phyloP scores from a whole-genome alignment of 768 basidiomycete species.

The Boletus insuetus region DNA sequence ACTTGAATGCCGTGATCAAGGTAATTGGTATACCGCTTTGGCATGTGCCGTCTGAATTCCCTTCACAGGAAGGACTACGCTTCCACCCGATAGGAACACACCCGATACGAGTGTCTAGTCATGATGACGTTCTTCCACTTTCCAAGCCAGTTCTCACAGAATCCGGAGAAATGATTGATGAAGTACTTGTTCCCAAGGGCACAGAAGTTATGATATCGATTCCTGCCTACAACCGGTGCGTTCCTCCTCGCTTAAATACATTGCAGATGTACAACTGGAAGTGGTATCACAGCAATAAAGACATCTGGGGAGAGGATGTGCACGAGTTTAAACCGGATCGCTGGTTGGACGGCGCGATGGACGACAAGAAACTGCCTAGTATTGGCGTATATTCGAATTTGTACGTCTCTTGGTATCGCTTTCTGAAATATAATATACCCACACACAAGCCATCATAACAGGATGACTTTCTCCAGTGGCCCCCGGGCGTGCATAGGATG shows the following conservation, averaged over 20 bases:
- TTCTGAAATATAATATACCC: neutral
- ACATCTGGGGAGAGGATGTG: slow-evolving; percentile 26
- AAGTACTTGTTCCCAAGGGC: slow-evolving; percentile 50
- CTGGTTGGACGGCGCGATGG: neutral
- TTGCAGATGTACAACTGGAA: neutral
- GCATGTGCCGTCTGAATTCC: slow-evolving; percentile 10
- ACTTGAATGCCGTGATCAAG: slow-evolving; percentile 38
- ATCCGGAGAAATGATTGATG: slow-evolving; percentile 42
- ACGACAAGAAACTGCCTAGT: neutral
- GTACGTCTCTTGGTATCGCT: neutral
- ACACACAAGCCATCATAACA: neutral
- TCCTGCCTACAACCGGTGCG: slow-evolving; percentile 53
- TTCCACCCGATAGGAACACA: slow-evolving; percentile 48
- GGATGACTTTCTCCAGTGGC: slow-evolving; percentile 20
- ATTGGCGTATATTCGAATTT: slow-evolving; percentile 14
- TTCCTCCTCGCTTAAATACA: neutral
- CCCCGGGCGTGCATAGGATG: slow-evolving; percentile 20
- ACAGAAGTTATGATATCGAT: slow-evolving; percentile 48
- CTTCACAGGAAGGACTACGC: slow-evolving; percentile 43
- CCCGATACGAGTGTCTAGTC: slow-evolving; percentile 47
- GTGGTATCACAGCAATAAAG: slow-evolving; percentile 6
- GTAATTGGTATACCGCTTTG: slow-evolving; percentile 7
- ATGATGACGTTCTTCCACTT: slow-evolving; percentile 58
- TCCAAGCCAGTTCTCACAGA: slow-evolving; percentile 46
- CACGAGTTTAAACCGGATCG: slow-evolving; percentile 12